phyloP scores from a whole-genome alignment of 1,284 basidiomycete genomes.

The Vanrija pseudolonga region DNA sequence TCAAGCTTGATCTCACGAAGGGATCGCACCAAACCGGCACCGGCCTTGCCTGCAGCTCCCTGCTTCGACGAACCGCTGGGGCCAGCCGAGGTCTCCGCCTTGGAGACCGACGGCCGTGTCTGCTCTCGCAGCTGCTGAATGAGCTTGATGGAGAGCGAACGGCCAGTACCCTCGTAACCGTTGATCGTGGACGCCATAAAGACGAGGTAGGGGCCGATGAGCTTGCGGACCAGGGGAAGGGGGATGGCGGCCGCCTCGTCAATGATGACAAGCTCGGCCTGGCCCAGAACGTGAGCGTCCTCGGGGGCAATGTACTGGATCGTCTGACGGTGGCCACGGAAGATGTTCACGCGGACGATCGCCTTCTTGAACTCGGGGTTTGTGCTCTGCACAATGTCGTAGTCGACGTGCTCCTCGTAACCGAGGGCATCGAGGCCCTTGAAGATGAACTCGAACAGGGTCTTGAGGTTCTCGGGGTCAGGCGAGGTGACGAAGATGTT shows the following conservation, averaged over 20 bases:
- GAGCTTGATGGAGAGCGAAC: conserved; percentile 94
- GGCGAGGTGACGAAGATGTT: conserved; percentile 99
- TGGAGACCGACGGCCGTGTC: conserved; percentile 58
- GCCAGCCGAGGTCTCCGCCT: conserved; percentile 47
- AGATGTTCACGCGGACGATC: conserved; percentile 93
- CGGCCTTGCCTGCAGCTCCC: conserved; percentile 40
- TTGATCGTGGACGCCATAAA: conserved; percentile 99
- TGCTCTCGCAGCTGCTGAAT: conserved; percentile 93
- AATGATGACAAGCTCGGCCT: conserved; percentile 96
- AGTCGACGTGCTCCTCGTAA: conserved; percentile 97
- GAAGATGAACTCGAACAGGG: conserved; percentile 97
- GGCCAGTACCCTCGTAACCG: conserved; percentile 98
- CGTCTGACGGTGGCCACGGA: conserved; percentile 87
- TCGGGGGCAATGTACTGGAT: conserved; percentile 98
- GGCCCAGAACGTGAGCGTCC: conserved; percentile 94
- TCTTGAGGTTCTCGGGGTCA: conserved; percentile 95
- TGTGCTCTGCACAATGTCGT: conserved; percentile 90
- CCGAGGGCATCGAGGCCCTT: conserved; percentile 92
- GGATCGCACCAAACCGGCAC: conserved; percentile 59
- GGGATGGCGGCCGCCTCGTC: conserved; percentile 99
- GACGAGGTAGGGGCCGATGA: conserved; percentile 95
- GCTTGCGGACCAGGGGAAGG: conserved; percentile 85
- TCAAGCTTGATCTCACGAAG: conserved; percentile 92
- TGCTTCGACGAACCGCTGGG: conserved; percentile 39
- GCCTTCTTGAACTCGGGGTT: conserved; percentile 94